Conservation (phyloP, 129 eudicot species). For the Dittrichia graveolens region DNA sequence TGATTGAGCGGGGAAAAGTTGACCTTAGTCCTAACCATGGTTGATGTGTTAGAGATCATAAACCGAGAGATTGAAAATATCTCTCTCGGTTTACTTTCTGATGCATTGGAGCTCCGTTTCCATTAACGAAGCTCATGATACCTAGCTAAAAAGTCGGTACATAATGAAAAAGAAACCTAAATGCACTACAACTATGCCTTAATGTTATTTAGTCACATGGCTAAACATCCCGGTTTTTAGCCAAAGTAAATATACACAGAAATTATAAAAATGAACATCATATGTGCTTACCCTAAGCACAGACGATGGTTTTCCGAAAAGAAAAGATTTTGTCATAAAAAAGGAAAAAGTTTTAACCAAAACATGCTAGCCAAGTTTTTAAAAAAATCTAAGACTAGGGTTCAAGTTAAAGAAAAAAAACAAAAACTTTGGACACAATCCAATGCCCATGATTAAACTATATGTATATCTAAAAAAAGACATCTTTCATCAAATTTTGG, state of each 20-base stretch:
- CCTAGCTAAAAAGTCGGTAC: slow-evolving; percentile 44
- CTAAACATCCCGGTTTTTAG: slow-evolving; percentile 63
- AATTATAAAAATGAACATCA: slow-evolving; percentile 29
- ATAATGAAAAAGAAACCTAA: slow-evolving; percentile 28
- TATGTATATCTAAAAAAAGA: slow-evolving; percentile 33
- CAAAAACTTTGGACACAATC: slow-evolving; percentile 54
- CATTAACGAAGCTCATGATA: slow-evolving; percentile 56
- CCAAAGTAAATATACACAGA: slow-evolving; percentile 54
- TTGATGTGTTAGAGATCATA: slow-evolving; percentile 64
- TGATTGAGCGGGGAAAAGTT: slow-evolving; percentile 32
- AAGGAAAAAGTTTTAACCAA: slow-evolving; percentile 30
- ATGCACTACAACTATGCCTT: slow-evolving; percentile 41
- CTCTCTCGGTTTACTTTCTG: slow-evolving; percentile 53
- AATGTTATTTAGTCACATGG: slow-evolving; percentile 46
- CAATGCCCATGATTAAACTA: slow-evolving; percentile 62
- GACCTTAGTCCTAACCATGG: slow-evolving; percentile 98
- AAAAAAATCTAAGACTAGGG: slow-evolving; percentile 62
- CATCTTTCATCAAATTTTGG: slow-evolving; percentile 33
- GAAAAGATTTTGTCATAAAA: slow-evolving; percentile 18
- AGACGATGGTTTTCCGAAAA: slow-evolving; percentile 31
- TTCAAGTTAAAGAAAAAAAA: slow-evolving; percentile 38
- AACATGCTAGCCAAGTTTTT: slow-evolving; percentile 60
- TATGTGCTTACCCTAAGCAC: slow-evolving; percentile 53
- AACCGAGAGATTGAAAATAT: slow-evolving; percentile 72
- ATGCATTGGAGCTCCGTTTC: slow-evolving; percentile 68